Percentiles rank a stretch among this genome's conserved stretches.
These are phyloP conservation scores for Rhodosporidiobolus odoratus DNA, from an alignment of 768 basidiomycete species.

Conservation along the genomic window DNA sequence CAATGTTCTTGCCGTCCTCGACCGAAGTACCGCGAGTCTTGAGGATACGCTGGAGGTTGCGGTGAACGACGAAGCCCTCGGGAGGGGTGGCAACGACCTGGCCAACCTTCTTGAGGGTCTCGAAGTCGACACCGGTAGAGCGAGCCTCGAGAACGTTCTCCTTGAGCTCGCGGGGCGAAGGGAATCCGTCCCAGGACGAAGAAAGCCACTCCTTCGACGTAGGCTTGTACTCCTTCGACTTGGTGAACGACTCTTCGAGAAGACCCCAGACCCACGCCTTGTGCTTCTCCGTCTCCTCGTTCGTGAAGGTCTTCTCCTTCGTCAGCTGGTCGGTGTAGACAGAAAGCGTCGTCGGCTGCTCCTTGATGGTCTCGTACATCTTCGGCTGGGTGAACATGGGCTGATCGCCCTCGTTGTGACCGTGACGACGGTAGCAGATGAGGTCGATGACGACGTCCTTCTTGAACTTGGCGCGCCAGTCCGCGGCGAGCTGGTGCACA, in stretches of 20 bases:
- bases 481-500: constrained; percentile 94
- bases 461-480: constrained; percentile 97
- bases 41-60: constrained; percentile 90
- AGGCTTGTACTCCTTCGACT: constrained; percentile 89
- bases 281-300: constrained; percentile 94
- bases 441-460: constrained; percentile 98
- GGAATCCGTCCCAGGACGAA: constrained; percentile 96
- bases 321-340: constrained; percentile 81
- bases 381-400: constrained; percentile 97
- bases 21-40: constrained; percentile 78
- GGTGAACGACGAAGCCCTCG: constrained; percentile 75
- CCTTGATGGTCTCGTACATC: constrained; percentile 82
- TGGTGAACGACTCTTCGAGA: constrained; percentile 93
- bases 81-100: constrained; percentile 82
- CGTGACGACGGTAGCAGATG: constrained; percentile 93
- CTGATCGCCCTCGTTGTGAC: constrained; percentile 99
- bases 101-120: constrained; percentile 74
- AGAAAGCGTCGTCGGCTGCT: constrained; percentile 84
- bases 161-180: constrained; percentile 88
- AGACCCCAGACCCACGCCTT: constrained; percentile 99
- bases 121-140: constrained; percentile 71
- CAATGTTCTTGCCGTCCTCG: constrained; percentile 83
- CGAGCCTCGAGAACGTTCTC: constrained; percentile 87
- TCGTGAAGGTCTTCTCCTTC: constrained; percentile 86
- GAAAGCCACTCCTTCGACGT: constrained; percentile 96